Base-by-base conservation (phyloP, 129 eudicot species). In the Saposhnikovia divaricata region DNA sequence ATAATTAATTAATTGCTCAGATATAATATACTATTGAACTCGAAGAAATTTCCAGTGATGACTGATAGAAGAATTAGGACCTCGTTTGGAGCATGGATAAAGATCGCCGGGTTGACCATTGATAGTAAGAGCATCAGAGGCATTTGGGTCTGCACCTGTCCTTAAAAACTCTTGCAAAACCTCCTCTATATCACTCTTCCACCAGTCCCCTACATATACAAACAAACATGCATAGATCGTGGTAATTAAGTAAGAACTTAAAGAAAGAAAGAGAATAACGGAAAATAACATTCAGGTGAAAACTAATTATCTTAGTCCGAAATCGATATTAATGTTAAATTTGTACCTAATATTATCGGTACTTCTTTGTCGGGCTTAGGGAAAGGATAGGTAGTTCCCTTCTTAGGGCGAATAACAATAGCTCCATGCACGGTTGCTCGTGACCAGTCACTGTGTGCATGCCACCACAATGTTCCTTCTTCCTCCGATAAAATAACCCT, bases 381-480 rank as follows among this genome's bases (percentile, higher is more conserved):
- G 76, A 88, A 90, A 6, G 95, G 95, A 57, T 90, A 90, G 14
- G 81, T 18, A 34, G 82, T 77, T 81, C 86, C 87, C 4, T 72
- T 61, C 71, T 81, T 80, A 7, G 95, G 95, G 39, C 79, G 80
- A 15, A 90, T 45, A 74, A 86, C 69, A 51, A 90, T 46, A 3
- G 86, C 79, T 13, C 94, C 94, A 39, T 90, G 85, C 12, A 90
- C 80, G 16, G 91, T 85, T 37, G 91, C 91, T 38, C 94, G 81
- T n/a, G 88, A 84, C 95, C 92, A 90, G 27, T 88, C 95, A 25
- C 90, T 90, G 55, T 90, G 95, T 2, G 95, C 95, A 59, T 88
- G 95, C 91, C 91, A 90, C 95, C 95, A 90, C 48, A 90, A 34
- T 2, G 95, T 90, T 72, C 95, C 95, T 69, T 82, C 86, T 75